phyloP scores from a whole-genome alignment of 2,329 filamentous ascomycete genomes.

The Emmonsia crescens region DNA sequence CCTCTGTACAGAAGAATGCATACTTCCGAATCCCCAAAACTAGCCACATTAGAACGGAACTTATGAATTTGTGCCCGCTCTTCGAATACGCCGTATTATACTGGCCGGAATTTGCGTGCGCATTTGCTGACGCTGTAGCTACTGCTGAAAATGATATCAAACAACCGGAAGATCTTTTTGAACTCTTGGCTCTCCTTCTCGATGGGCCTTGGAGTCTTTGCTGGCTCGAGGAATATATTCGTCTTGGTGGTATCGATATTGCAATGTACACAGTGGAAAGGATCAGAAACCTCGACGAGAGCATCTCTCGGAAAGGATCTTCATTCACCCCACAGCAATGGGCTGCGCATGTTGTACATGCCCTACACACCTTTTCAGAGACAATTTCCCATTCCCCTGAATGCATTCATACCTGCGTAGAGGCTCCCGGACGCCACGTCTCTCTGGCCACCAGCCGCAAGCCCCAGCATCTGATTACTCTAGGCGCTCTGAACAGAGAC shows the following conservation, averaged over 20 bases:
- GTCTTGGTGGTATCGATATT: conserved; percentile 5
- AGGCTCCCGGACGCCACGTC: not conserved
- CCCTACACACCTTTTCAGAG: conserved; percentile 4
- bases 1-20: not conserved
- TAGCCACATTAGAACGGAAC: not conserved
- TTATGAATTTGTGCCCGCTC: conserved; percentile 1
- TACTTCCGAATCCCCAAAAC: conserved; percentile 2
- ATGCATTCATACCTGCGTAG: conserved; percentile 2
- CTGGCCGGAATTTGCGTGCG: conserved; percentile 5
- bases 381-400: conserved; percentile 2
- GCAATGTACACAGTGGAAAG: conserved; percentile 2
- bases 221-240: conserved; percentile 7
- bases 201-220: not conserved
- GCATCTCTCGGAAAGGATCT: not conserved
- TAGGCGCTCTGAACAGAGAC: not conserved
- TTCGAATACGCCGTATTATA: conserved; percentile 6
- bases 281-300: not conserved
- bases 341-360: conserved; percentile 4
- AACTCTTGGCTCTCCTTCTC: conserved; percentile 4
- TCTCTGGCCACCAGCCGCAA: not conserved
- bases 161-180: not conserved
- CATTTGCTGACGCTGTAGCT: not conserved
- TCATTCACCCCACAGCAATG: conserved; percentile 1
- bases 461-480: not conserved
- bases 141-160: not conserved